Evolutionary conservation across 2,329 filamentous ascomycete species (phyloP).

Genomic region (Penicillium sumatraense): DNA sequence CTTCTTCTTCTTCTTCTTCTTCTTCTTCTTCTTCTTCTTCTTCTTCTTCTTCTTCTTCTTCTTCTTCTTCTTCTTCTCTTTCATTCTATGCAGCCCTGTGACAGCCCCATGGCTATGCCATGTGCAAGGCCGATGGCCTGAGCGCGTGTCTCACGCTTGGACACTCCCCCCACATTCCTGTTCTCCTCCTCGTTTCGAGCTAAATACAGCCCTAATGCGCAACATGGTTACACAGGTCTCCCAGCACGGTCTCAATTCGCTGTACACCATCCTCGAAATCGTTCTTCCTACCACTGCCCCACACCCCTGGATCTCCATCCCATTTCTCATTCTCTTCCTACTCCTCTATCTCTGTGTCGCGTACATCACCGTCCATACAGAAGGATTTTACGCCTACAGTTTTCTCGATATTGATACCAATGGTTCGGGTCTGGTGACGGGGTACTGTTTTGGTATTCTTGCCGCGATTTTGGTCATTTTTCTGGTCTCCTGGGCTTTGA

Average conservation of each 20-base stretch:
- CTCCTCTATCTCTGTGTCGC: constrained; percentile 74
- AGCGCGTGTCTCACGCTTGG: neutral
- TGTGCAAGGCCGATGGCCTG: neutral
- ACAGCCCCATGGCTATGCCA: neutral
- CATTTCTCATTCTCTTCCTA: constrained; percentile 71
- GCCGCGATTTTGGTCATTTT: constrained; percentile 61
- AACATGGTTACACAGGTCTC: constrained; percentile 56
- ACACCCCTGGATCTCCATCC: constrained; percentile 67
- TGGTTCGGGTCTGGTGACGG: constrained; percentile 60
- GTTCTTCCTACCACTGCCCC: constrained; percentile 68
- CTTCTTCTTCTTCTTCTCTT: neutral
- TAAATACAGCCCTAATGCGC: neutral
- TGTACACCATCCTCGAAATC: constrained; percentile 78
- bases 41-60: neutral
- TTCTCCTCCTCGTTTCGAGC: neutral
- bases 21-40: no score
- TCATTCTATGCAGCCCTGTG: neutral
- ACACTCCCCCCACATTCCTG: neutral
- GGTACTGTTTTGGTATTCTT: constrained; percentile 64
- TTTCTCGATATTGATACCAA: constrained; percentile 71
- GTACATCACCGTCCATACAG: constrained; percentile 71
- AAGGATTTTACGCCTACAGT: constrained; percentile 75
- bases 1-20: no score
- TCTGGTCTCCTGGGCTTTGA: constrained; percentile 54
- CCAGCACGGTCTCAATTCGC: constrained; percentile 74